Base-by-base conservation (phyloP, 441 rosid genomes). In the Gossypium lobatum region DNA sequence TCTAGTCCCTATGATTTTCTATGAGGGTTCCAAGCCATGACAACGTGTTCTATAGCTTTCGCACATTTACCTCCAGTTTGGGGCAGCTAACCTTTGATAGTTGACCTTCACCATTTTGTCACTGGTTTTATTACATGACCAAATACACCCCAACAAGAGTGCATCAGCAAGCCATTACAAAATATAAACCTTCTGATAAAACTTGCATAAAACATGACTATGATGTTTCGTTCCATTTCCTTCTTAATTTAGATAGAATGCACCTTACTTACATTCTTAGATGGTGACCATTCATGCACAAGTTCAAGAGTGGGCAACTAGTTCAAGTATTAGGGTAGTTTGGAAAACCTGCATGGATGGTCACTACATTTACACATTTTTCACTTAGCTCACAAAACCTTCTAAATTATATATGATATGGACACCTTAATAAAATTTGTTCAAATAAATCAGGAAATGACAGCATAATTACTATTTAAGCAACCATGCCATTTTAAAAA, bases 261-360 rank as follows among this genome's bases (percentile, higher is more conserved):
- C n/a, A 21, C 18, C 7, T 6, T 46, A 46, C 14, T 23, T 45
- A 45, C 25, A 45, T 66, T 66, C 1, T 23, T 45, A 46, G 4
- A 48, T 7, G 57, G 55, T 3, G 13, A 9, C 6, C 20, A 45
- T 45, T 45, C 25, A 46, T 23, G 57, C 71, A 66, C 55, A 46
- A 23, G 57, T 66, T 46, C 18, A 66, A 66, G 39, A 46, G 20
- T 66, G 20, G 18, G 31, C 20, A 14, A 46, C 34, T 23, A 10
- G 61, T 21, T 57, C 61, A 57, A 23, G 71, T 66, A 45, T 53
- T n/a, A 65, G 20, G 39, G 39, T 23, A 23, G 71, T 46, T 66
- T 26, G 26, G 52, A 39, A 64, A 17, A 64, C 6, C 45, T 64
- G 1, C 52, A 64, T 60, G 34, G 48, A 17, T 20, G 20, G 17